phyloP scores from a whole-genome alignment of 768 basidiomycete genomes.

The Tulasnella sp. region DNA sequence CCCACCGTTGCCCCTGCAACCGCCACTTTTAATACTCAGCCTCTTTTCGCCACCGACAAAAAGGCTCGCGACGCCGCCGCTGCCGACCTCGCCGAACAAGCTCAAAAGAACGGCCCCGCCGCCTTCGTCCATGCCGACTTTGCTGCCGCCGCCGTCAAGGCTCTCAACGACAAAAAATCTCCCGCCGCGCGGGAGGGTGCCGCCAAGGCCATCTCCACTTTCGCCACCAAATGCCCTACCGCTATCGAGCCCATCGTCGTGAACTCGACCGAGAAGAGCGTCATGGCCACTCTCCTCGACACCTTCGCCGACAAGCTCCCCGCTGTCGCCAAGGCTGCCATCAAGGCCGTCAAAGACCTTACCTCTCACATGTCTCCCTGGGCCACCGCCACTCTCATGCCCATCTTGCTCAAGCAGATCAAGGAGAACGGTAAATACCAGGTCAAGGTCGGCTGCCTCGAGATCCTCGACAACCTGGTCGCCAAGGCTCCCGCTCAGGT shows the following conservation, averaged over 20 bases:
- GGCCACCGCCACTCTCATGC: slow-evolving; percentile 73
- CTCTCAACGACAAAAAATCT: slow-evolving; percentile 90
- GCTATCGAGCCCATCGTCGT: slow-evolving; percentile 85
- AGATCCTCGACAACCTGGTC: slow-evolving; percentile 78
- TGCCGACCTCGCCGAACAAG: slow-evolving; percentile 53
- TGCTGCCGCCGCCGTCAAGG: slow-evolving; percentile 64
- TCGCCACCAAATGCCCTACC: slow-evolving; percentile 56
- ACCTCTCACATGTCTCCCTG: slow-evolving; percentile 77
- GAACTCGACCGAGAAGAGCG: slow-evolving; percentile 49
- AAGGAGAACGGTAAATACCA: slow-evolving; percentile 97
- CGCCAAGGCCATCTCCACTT: slow-evolving; percentile 57
- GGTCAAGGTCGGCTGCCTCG: slow-evolving; percentile 79
- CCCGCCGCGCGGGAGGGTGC: slow-evolving; percentile 86
- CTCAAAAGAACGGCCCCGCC: slow-evolving; percentile 75
- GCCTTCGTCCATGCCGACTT: slow-evolving; percentile 62
- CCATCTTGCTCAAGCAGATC: slow-evolving; percentile 82
- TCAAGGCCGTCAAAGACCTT: slow-evolving; percentile 70
- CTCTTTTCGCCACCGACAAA: slow-evolving; percentile 81
- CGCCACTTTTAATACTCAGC: slow-evolving; percentile 55
- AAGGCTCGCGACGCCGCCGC: slow-evolving; percentile 62
- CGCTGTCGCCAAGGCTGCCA: slow-evolving; percentile 70
- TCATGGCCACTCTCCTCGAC: slow-evolving; percentile 80
- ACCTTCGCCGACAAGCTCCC: slow-evolving; percentile 92
- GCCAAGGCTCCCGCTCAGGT: slow-evolving; percentile 69
- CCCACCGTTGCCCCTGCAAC: slow-evolving; percentile 41